Percentiles rank a stretch among this genome's conserved stretches.
Evolutionary conservation across 2,329 filamentous ascomycete genomes (phyloP).

Genomic region (Colletotrichum shisoi): DNA sequence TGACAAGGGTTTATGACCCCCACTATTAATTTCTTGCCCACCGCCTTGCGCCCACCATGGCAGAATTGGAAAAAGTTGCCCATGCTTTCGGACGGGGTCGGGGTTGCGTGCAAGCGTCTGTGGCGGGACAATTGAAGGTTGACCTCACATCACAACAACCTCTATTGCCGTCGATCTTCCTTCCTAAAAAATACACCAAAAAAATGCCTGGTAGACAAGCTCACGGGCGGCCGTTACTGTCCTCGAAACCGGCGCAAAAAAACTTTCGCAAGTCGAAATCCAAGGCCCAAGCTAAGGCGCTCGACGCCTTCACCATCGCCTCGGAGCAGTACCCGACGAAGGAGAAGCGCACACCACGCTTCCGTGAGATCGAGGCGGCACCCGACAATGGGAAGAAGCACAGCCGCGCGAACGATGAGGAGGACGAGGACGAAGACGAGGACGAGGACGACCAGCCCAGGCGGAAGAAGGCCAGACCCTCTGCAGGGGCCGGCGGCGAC

Average conservation of each 20-base stretch:
- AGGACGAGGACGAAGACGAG: slow-evolving; percentile 50
- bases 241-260: slow-evolving; percentile 49
- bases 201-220: slow-evolving; percentile 67
- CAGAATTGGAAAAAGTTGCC: slow-evolving; percentile 39
- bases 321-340: slow-evolving; percentile 60
- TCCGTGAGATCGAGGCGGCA: slow-evolving; percentile 59
- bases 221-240: slow-evolving; percentile 62
- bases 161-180: background rate
- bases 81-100: background rate
- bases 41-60: slow-evolving; percentile 40
- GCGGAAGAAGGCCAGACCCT: slow-evolving; percentile 55
- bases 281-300: slow-evolving; percentile 58
- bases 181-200: background rate
- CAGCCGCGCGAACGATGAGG: slow-evolving; percentile 39
- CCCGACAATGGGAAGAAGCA: slow-evolving; percentile 44
- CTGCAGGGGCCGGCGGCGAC: slow-evolving; percentile 57
- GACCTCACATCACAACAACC: background rate
- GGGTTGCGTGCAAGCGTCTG: background rate
- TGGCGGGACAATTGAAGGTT: background rate
- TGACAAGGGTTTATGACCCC: slow-evolving; percentile 2
- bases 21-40: slow-evolving; percentile 38
- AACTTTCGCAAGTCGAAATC: slow-evolving; percentile 57
- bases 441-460: slow-evolving; percentile 57
- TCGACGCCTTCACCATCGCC: slow-evolving; percentile 67
- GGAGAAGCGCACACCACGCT: slow-evolving; percentile 59